phyloP scores from a whole-genome alignment of 768 basidiomycete species.

The Boletellus emodensis region DNA sequence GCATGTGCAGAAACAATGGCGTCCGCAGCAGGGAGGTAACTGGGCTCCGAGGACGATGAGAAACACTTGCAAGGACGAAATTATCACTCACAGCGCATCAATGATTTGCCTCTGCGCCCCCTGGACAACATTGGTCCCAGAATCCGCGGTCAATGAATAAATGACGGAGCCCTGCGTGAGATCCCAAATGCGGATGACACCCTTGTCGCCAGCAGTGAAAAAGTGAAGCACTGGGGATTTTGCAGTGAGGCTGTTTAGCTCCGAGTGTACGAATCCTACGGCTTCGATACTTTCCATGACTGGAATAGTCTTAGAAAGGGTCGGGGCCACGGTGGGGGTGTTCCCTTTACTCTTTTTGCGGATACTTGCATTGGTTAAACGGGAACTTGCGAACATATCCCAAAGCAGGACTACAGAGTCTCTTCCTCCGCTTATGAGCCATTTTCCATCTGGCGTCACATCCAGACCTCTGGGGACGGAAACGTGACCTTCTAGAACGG shows the following conservation, averaged over 20 bases:
- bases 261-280: conserved; percentile 62
- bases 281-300: conserved; percentile 85
- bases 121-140: conserved; percentile 37
- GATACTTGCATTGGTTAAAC: conserved; percentile 5
- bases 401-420: conserved; percentile 92
- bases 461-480: conserved; percentile 91
- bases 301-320: conserved; percentile 74
- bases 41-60: conserved; percentile 31
- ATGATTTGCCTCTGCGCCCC: conserved; percentile 85
- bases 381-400: conserved; percentile 52
- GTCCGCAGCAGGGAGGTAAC: conserved; percentile 63
- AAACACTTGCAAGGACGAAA: conserved; percentile 3
- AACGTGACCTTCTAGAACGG: conserved; percentile 91
- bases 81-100: conserved; percentile 68
- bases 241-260: conserved; percentile 40
- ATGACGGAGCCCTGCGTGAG: conserved; percentile 59
- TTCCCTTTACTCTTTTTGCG: conserved; percentile 41
- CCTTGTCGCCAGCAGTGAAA: conserved; percentile 91
- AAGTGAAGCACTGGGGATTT: conserved; percentile 49
- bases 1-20: conserved; percentile 82
- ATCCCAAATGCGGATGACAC: conserved; percentile 83
- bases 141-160: conserved; percentile 49
- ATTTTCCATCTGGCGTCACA: conserved; percentile 79
- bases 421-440: conserved; percentile 87
- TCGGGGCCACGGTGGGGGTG: conserved; percentile 46